Conservation (phyloP, 2,329 filamentous ascomycete species). For the Xylariales sp. region DNA sequence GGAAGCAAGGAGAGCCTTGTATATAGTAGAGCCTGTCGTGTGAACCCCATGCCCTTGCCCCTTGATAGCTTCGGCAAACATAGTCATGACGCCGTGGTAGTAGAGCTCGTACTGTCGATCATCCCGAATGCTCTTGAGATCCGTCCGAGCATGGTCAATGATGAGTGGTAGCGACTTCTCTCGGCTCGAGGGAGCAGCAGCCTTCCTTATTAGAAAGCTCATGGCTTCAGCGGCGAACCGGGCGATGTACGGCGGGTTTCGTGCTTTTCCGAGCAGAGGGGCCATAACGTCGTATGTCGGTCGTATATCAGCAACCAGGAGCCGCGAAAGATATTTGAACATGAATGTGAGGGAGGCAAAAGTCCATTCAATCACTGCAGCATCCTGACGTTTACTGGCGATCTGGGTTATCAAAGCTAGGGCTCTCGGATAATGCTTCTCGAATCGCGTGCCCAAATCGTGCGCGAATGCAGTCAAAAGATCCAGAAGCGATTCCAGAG, state of each 20-base stretch:
- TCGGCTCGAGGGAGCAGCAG: slow-evolving; percentile 70
- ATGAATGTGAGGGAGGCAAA: slow-evolving; percentile 92
- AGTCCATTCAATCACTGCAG: slow-evolving; percentile 95
- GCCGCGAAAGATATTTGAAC: slow-evolving; percentile 91
- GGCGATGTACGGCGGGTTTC: slow-evolving; percentile 80
- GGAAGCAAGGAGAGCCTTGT: slow-evolving; percentile 45
- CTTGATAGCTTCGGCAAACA: slow-evolving; percentile 80
- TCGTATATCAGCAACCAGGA: slow-evolving; percentile 79
- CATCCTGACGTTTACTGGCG: slow-evolving; percentile 70
- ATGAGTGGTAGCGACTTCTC: slow-evolving; percentile 68
- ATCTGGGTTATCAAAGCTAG: slow-evolving; percentile 73
- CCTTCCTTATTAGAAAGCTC: slow-evolving; percentile 89
- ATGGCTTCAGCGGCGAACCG: slow-evolving; percentile 92
- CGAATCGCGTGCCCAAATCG: slow-evolving; percentile 81
- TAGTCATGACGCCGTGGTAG: slow-evolving; percentile 82
- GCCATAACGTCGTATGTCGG: slow-evolving; percentile 81
- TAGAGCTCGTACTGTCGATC: slow-evolving; percentile 63
- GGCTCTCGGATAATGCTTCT: slow-evolving; percentile 76
- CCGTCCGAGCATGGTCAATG: slow-evolving; percentile 66
- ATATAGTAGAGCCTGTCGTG: slow-evolving; percentile 52
- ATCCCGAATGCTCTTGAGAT: slow-evolving; percentile 53
- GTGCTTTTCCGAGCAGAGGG: slow-evolving; percentile 75
- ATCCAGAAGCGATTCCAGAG: slow-evolving; percentile 79
- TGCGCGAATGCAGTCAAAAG: slow-evolving; percentile 93
- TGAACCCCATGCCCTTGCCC: slow-evolving; percentile 56